A percentile compares a stretch with the other conserved stretches of the same genome.
Evolutionary conservation across 2,329 filamentous ascomycete genomes (phyloP).

Genomic region (Anthostomella pinea): DNA sequence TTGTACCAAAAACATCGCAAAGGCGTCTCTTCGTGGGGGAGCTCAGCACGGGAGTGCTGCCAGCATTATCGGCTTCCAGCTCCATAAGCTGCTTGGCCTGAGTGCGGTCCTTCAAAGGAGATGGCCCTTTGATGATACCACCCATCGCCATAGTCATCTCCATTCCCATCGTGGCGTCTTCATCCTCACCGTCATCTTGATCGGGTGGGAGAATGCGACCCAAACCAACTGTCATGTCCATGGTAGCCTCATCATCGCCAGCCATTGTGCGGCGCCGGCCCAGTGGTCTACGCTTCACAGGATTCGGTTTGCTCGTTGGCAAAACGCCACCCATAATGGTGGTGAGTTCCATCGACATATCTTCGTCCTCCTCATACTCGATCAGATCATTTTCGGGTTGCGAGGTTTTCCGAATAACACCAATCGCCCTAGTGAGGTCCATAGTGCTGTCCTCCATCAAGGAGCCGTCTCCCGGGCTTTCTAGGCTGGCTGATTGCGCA

Average conservation of each 20-base stretch:
- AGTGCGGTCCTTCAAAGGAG: conserved; percentile 38
- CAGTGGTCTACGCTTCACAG: conserved; percentile 28
- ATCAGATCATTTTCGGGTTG: conserved; percentile 32
- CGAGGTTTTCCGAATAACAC: conserved; percentile 55
- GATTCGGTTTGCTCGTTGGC: conserved; percentile 25
- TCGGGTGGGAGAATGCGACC: conserved; percentile 50
- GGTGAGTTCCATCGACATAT: conserved; percentile 79
- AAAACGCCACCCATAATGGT: conserved; percentile 60
- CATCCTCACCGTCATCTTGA: conserved; percentile 34
- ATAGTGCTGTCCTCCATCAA: conserved; percentile 67
- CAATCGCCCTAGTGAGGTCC: conserved; percentile 80
- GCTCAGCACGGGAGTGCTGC: conserved; percentile 40
- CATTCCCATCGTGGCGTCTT: conserved; percentile 56
- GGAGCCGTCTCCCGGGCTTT: conserved; percentile 33
- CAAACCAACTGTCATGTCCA: conserved; percentile 63
- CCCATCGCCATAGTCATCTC: conserved; percentile 65
- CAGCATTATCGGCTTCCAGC: conserved; percentile 51
- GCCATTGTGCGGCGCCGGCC: conserved; percentile 25
- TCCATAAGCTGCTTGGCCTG: conserved; percentile 59
- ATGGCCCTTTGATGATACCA: conserved; percentile 51
- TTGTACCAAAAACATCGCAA: conserved; percentile 31
- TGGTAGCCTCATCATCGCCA: conserved; percentile 49
- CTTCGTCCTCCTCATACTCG: conserved; percentile 53
- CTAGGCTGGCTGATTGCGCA: conserved; percentile 21
- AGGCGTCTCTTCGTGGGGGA: conserved; percentile 35